These are phyloP conservation scores for Mucor irregularis DNA, from an alignment of 371 early-diverging fungal genomes.

Conservation along the genomic window DNA sequence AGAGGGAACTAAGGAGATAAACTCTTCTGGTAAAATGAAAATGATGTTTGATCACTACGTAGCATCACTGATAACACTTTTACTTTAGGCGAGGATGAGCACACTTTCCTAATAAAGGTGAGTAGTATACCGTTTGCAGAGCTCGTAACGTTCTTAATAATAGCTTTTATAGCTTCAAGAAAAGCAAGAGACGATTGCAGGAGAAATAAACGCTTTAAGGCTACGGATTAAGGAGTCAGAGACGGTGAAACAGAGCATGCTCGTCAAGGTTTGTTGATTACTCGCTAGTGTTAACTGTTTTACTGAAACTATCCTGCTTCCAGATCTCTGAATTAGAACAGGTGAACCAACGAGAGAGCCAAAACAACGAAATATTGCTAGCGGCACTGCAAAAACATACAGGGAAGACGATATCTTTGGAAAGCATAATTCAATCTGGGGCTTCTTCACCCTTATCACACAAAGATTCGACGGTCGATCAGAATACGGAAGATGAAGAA, in stretches of 20 bases:
- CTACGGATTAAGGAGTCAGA: not conserved
- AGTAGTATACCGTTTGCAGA: not conserved
- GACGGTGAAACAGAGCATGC: not conserved
- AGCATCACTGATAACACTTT: not conserved
- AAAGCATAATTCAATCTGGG: too few species aligned
- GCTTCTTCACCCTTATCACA: too few species aligned
- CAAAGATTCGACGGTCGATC: not conserved
- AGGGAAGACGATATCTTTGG: too few species aligned
- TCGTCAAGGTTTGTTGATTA: not conserved
- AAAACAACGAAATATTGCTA: not conserved
- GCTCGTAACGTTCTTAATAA: constrained; percentile 7
- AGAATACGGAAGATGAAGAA: constrained; percentile 1
- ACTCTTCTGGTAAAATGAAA: constrained; percentile 42
- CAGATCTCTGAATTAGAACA: constrained; percentile 34
- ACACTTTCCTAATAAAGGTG: not conserved
- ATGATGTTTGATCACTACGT: not conserved
- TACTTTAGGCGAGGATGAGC: not conserved
- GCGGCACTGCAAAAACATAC: constrained; percentile 33
- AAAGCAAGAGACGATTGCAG: not conserved
- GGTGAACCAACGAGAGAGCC: constrained; percentile 28
- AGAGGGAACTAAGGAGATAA: constrained; percentile 38
- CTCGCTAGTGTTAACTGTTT: too few species aligned
- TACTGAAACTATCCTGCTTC: too few species aligned
- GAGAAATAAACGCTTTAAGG: constrained; percentile 4
- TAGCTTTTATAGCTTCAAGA: not conserved